Conservation (phyloP, 306 rosid species). For the Acacia acuminata region DNA sequence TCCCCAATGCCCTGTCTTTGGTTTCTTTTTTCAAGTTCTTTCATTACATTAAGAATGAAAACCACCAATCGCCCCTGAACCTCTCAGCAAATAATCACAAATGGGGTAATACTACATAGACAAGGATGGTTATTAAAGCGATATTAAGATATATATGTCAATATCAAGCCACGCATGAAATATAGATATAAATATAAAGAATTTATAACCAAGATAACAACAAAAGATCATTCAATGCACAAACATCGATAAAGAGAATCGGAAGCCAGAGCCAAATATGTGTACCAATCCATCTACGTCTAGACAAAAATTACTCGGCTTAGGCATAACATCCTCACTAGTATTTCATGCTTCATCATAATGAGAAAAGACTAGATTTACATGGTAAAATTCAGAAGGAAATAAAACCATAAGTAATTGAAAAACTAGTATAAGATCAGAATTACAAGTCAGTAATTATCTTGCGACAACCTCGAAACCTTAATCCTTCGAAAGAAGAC, state of each 20-base stretch:
- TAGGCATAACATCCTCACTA: not conserved
- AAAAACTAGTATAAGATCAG: not conserved
- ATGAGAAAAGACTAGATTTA: not conserved
- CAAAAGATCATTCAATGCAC: slow-evolving; percentile 27
- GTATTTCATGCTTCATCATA: not conserved
- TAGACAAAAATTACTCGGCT: slow-evolving; percentile 11
- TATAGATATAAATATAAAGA: not conserved
- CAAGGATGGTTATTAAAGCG: not conserved
- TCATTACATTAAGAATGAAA: not conserved
- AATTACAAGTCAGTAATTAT: not conserved
- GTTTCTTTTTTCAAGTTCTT: not conserved
- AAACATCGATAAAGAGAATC: slow-evolving; percentile 27
- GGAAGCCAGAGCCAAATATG: not conserved
- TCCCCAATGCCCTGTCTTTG: not conserved
- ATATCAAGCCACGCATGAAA: slow-evolving; percentile 1
- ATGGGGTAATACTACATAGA: slow-evolving; percentile 7
- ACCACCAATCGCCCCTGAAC: not conserved
- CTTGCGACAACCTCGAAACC: not conserved
- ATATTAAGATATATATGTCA: not conserved
- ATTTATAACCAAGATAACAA: not conserved
- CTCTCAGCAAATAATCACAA: not conserved
- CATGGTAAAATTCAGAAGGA: not conserved
- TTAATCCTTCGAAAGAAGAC: slow-evolving; percentile 10
- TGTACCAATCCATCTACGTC: slow-evolving; percentile 4
- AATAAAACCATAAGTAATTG: not conserved